Percentiles rank a stretch among this genome's conserved stretches.
Conservation (phyloP, 148 eudicot species). For the Rhododendron vialii region DNA sequence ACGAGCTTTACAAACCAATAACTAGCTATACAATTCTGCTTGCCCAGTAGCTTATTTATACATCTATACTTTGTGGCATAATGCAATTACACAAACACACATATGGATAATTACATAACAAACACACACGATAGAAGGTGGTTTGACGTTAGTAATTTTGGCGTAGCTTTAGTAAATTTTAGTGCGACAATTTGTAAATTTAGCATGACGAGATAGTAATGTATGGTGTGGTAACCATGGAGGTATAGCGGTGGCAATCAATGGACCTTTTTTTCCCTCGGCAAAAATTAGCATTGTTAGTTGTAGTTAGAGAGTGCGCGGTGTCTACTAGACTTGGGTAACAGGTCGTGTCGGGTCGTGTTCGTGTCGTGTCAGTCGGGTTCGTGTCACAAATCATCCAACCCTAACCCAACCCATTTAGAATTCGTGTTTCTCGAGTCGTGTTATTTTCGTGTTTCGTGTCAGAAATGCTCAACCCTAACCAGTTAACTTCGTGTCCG, state of each 20-base stretch:
- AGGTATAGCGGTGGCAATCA: neutral
- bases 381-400: no score
- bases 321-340: no score
- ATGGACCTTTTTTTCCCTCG: no score
- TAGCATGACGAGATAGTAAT: neutral
- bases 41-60: neutral
- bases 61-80: neutral
- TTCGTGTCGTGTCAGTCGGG: no score
- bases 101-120: neutral
- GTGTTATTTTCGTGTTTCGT: no score
- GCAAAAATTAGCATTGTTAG: no score
- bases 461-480: no score
- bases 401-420: no score
- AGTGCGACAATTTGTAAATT: neutral
- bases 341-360: no score
- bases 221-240: neutral
- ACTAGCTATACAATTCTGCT: neutral
- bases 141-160: neutral
- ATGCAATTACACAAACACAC: neutral
- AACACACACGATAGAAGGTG: neutral
- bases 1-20: neutral
- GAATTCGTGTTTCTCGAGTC: no score
- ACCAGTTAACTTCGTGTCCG: no score
- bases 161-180: no score
- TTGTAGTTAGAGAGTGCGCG: neutral